Conservation (phyloP, 148 eudicot species). For the Drosera capensis region DNA sequence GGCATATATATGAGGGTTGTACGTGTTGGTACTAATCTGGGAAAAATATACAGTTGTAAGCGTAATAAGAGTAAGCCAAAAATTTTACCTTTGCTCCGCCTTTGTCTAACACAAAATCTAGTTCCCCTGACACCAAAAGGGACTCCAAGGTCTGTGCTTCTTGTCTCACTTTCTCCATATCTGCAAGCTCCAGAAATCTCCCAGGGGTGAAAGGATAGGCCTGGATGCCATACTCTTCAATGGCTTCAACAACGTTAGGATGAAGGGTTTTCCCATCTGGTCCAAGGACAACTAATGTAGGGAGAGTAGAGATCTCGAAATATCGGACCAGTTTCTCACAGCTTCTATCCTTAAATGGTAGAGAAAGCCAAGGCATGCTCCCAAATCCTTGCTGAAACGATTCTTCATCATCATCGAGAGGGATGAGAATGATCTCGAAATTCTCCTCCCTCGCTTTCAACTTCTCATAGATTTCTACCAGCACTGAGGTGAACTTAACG, state of each 20-base stretch:
- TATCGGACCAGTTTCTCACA: conserved; percentile 42
- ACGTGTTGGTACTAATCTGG: too few species aligned
- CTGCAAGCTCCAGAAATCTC: conserved; percentile 49
- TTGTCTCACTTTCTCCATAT: conserved; percentile 38
- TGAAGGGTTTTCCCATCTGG: conserved; percentile 69
- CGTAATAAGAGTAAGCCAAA: background rate
- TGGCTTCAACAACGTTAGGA: conserved; percentile 36
- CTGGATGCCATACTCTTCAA: conserved; percentile 44
- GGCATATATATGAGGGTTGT: background rate
- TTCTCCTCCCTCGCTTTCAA: conserved; percentile 39
- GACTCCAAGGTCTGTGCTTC: conserved; percentile 71
- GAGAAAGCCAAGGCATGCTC: conserved; percentile 37
- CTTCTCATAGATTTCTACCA: conserved; percentile 29
- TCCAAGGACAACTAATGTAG: conserved; percentile 51
- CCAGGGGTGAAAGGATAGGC: conserved; percentile 76
- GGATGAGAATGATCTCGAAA: conserved; percentile 53
- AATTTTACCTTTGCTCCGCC: conserved; percentile 41
- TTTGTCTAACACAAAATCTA: conserved; percentile 48
- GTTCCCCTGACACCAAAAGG: conserved; percentile 43
- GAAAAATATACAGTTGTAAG: too few species aligned
- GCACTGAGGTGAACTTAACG: conserved; percentile 28
- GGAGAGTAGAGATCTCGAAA: conserved; percentile 48
- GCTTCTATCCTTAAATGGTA: conserved; percentile 58
- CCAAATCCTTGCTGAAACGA: conserved; percentile 27
- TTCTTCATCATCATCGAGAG: conserved; percentile 59